phyloP scores from a whole-genome alignment of 2,329 filamentous ascomycete genomes.

The Fonsecaea nubica region DNA sequence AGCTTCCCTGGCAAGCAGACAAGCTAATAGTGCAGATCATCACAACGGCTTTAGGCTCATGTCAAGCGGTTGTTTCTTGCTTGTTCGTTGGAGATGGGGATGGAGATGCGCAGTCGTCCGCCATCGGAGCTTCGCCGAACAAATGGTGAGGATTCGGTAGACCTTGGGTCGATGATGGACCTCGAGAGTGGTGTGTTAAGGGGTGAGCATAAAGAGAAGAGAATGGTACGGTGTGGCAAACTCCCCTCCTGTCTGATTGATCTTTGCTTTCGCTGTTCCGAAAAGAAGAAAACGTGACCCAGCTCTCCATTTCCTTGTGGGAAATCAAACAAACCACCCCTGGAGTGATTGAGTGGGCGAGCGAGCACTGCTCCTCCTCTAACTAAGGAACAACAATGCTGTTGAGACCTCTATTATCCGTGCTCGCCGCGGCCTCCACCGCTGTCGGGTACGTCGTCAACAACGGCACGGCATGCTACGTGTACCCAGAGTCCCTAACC shows the following conservation, averaged over 20 bases:
- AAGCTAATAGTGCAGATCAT: not conserved
- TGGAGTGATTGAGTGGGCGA: too few species aligned
- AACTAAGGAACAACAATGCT: not conserved
- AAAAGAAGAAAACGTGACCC: not conserved
- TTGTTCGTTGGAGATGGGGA: not conserved
- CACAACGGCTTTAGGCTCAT: not conserved
- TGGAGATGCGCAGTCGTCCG: not conserved
- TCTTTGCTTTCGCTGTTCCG: too few species aligned
- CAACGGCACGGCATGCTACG: conserved; percentile 22
- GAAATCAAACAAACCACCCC: not conserved
- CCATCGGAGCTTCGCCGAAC: conserved; percentile 1
- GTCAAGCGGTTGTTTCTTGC: not conserved
- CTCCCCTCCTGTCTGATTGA: too few species aligned
- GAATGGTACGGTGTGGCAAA: not conserved
- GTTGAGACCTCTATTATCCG: not conserved
- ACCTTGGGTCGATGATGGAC: not conserved
- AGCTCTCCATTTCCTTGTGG: not conserved
- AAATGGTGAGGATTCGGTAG: not conserved
- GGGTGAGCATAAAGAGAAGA: not conserved
- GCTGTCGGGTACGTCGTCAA: conserved; percentile 20
- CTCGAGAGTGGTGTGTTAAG: too few species aligned
- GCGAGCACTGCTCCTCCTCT: too few species aligned
- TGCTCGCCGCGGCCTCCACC: conserved; percentile 1
- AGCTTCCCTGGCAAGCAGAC: not conserved
- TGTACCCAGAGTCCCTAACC: conserved; percentile 24